Base-by-base conservation (phyloP, 306 rosid species). In the Arachis stenosperma region DNA sequence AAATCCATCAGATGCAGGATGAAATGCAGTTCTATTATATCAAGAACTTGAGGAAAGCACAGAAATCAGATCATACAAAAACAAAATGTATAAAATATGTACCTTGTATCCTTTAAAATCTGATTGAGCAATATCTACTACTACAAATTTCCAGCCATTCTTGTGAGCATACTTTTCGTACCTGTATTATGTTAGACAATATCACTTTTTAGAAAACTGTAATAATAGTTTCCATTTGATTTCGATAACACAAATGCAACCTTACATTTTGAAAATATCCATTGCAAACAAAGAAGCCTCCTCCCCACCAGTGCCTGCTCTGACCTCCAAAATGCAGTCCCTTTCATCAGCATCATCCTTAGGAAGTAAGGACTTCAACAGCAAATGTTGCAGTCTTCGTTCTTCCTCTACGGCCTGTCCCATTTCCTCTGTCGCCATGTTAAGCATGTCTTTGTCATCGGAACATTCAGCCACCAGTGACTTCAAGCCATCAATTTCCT, bases 231-330 rank as follows among this genome's bases (percentile, higher is more conserved):
- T 81, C 65, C 14, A 67, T 65, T 44, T 33, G 70, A 2, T 29
- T 56, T 58, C 67, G 29, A 75, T 55, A 29, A 44, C 29, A 56
- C 46, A 37, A 36, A 61, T 30, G 61, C 48, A 74, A 69, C 74
- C 90, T 82, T 80, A 90, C 98, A 93, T 93, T 88, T 83, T 93
- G 82, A 90, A 89, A 69, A 90, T 79, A 75, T 90, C 97, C 93
- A 90, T 89, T 13, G 98, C 98, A 85, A 93, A 90, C 81, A 93
- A 74, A 67, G 97, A 93, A 73, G 98, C 98, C 79, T 93, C 97
- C 76, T 90, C 97, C 50, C 97, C 97, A 14, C 97, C 98, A 65
- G 93, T 87, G 74, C 98, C 97, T 89, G 98, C 97, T 85, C 98
- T 88, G 66, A 93, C 97, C 87, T 93, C 98, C 86, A 90, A 82